phyloP scores from a whole-genome alignment of 306 rosid species.

The Mucuna pruriens region DNA sequence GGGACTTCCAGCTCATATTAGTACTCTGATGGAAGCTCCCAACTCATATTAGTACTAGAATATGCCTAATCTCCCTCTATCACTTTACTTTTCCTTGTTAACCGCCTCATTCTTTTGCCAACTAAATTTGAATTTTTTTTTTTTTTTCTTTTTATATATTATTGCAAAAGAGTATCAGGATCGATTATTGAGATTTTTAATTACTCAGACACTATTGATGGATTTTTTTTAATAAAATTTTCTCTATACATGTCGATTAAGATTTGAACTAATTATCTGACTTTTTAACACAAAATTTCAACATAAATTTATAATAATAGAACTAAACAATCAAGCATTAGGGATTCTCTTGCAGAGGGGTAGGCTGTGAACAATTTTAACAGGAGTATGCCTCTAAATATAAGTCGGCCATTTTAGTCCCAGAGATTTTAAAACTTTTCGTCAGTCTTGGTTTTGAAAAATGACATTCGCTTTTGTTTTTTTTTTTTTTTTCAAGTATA shows the following conservation, averaged over 20 bases:
- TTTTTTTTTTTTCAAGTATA: neutral
- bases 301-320: neutral
- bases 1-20: slow-evolving; percentile 37
- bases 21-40: neutral
- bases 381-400: neutral
- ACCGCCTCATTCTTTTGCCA: neutral
- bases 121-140: neutral
- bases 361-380: neutral
- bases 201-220: no score
- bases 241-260: no score
- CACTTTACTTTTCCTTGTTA: neutral
- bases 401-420: no score
- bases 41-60: neutral
- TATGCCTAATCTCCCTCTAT: neutral
- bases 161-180: no score
- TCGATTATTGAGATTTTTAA: no score
- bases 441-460: neutral
- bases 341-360: neutral
- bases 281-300: slow-evolving; percentile 1
- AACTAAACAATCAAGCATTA: neutral
- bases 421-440: neutral
- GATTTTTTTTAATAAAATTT: no score
- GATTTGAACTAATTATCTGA: no score
- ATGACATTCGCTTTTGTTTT: neutral
- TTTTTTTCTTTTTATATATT: no score